Conservation (phyloP, 2,329 filamentous ascomycete species). For the Colletotrichum orbiculare region DNA sequence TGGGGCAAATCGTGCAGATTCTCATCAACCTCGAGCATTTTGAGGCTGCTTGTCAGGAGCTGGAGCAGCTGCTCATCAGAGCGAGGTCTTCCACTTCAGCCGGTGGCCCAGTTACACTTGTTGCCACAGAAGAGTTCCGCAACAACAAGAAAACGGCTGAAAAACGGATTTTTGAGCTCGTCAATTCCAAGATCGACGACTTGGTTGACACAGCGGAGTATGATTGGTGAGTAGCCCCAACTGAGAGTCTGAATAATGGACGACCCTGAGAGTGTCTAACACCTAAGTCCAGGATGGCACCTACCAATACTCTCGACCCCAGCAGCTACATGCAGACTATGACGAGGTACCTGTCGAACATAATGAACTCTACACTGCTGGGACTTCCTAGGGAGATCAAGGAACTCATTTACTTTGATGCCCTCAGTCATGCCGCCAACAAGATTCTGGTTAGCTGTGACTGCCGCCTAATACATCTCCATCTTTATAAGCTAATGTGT, state of each 20-base stretch:
- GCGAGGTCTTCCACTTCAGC: conserved; percentile 85
- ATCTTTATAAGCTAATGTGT: neutral
- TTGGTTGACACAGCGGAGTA: conserved; percentile 97
- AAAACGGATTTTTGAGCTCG: conserved; percentile 97
- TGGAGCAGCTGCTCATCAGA: conserved; percentile 86
- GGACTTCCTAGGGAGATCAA: conserved; percentile 97
- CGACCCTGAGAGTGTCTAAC: conserved; percentile 11
- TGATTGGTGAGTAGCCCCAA: conserved; percentile 73
- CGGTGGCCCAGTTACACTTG: conserved; percentile 81
- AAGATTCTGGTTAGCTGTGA: conserved; percentile 75
- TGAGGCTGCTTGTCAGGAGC: conserved; percentile 88
- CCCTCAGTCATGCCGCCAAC: conserved; percentile 87
- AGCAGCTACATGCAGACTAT: conserved; percentile 96
- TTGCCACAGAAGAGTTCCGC: conserved; percentile 87
- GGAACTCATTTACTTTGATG: conserved; percentile 97
- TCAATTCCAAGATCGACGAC: conserved; percentile 99
- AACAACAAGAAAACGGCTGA: conserved; percentile 95
- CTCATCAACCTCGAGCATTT: conserved; percentile 98
- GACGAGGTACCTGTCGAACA: conserved; percentile 91
- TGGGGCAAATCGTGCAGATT: conserved; percentile 98
- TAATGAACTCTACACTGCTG: conserved; percentile 94
- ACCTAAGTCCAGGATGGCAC: conserved; percentile 57
- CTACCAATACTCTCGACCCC: conserved; percentile 74
- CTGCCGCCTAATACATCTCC: neutral
- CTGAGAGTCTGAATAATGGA: neutral